phyloP scores from a whole-genome alignment of 139 green algal species.

The Coelastrella sp. region DNA sequence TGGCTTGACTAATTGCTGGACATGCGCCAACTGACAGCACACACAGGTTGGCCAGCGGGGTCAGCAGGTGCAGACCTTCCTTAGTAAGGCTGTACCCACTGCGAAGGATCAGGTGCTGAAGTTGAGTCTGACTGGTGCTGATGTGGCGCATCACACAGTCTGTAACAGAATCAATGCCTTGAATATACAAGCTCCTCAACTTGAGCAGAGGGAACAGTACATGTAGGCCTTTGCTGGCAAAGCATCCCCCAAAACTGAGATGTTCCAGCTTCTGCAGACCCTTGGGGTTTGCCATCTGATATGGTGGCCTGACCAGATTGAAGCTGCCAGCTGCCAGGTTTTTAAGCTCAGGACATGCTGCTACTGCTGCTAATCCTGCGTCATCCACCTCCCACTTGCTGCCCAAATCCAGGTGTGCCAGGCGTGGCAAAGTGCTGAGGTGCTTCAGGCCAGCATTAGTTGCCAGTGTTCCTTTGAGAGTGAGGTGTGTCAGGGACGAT shows the following conservation, averaged over 20 bases:
- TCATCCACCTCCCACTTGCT: conserved; percentile 47
- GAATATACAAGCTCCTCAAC: conserved; percentile 18
- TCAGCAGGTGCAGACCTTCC: conserved; percentile 3
- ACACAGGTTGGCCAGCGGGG: conserved; percentile 25
- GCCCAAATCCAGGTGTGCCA: conserved; percentile 40
- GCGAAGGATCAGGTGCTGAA: conserved; percentile 43
- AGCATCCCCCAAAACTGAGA: conserved; percentile 41
- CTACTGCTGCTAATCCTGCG: conserved; percentile 21
- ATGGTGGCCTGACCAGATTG: conserved; percentile 34
- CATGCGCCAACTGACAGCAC: conserved; percentile 46
- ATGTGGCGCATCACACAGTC: conserved; percentile 44
- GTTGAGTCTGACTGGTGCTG: conserved; percentile 40
- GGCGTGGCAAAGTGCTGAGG: conserved; percentile 20
- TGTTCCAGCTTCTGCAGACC: conserved; percentile 40
- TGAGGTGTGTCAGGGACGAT: not conserved
- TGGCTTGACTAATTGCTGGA: conserved; percentile 21
- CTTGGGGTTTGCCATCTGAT: not conserved
- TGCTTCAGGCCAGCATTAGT: conserved; percentile 23
- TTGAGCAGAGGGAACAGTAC: conserved; percentile 44
- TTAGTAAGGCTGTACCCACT: conserved; percentile 42
- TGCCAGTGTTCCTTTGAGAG: conserved; percentile 6
- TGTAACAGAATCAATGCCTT: conserved; percentile 43
- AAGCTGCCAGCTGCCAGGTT: conserved; percentile 39
- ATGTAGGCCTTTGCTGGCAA: conserved; percentile 48
- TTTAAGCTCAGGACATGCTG: conserved; percentile 15